phyloP scores from a whole-genome alignment of 2,329 filamentous ascomycete genomes.

The Penicillium sp. region DNA sequence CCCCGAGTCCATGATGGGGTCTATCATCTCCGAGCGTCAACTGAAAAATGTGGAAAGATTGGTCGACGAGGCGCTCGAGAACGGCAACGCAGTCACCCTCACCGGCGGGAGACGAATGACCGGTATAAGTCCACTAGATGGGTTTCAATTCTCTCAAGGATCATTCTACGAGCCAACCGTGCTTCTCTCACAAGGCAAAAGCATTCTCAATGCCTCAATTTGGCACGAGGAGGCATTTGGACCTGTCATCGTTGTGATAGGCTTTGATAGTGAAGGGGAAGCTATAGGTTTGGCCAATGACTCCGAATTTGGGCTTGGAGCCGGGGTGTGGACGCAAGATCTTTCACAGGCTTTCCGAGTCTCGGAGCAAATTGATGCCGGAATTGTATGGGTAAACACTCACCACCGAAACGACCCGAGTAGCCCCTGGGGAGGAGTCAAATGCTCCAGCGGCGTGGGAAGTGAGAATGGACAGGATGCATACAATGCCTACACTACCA shows the following conservation, averaged over 20 bases:
- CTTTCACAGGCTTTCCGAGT: slow-evolving; percentile 50
- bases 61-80: slow-evolving; percentile 4
- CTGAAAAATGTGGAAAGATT: slow-evolving; percentile 12
- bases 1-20: slow-evolving; percentile 17
- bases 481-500: slow-evolving; percentile 55
- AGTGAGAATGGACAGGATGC: slow-evolving; percentile 71
- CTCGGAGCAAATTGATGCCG: slow-evolving; percentile 48
- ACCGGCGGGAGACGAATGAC: slow-evolving; percentile 14
- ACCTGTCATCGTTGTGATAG: not conserved
- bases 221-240: slow-evolving; percentile 36
- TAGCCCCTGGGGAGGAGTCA: slow-evolving; percentile 68
- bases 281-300: slow-evolving; percentile 51
- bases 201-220: slow-evolving; percentile 25
- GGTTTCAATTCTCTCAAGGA: slow-evolving; percentile 14
- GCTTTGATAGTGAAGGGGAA: slow-evolving; percentile 48
- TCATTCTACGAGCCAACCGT: slow-evolving; percentile 21
- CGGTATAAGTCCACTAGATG: slow-evolving; percentile 13
- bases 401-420: slow-evolving; percentile 72
- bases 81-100: not conserved
- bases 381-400: slow-evolving; percentile 49
- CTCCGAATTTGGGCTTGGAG: slow-evolving; percentile 51
- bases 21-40: slow-evolving; percentile 17
- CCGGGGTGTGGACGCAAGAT: slow-evolving; percentile 52
- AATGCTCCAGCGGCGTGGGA: slow-evolving; percentile 60
- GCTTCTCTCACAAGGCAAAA: slow-evolving; percentile 7